Base-by-base conservation (phyloP, 768 basidiomycete genomes). In the Psilocybe tampanensis region DNA sequence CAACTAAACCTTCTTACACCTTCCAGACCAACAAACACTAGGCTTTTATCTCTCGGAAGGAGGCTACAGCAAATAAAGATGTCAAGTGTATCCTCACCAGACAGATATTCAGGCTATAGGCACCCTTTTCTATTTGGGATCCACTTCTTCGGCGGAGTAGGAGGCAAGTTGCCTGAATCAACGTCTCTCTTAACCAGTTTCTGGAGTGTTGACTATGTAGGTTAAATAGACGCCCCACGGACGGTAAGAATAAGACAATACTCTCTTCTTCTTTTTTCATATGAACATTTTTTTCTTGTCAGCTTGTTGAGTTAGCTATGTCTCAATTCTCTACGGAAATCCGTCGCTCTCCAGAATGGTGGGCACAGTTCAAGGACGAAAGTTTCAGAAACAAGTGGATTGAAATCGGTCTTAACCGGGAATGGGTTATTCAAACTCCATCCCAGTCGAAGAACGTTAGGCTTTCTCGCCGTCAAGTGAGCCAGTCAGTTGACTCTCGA, bases 291-390 rank as follows among this genome's bases (percentile, higher is more conserved):
- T 9, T 47, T 58, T 15, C 21, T 43, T 36, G 11, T 3, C 52
- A 84, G 81, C 72, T 84, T 6, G 58, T 67, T 24, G 82, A 85
- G 47, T 61, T 81, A 47, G 81, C 80, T 1, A 83, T 85, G 81
- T 74, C 72, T 26, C 68, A 75, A 51, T 68, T 78, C 55, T 83
- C 82, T 33, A 75, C 74, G 15, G 70, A 73, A 45, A 65, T 84
- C 42, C 72, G 81, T 19, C 64, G 69, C 18, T 68, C 70, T 24
- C 59, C 66, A 0, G 64, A 74, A 11, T 83, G 82, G 82, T 79
- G 76, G 76, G 68, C 56, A n/a, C 33, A 54, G 18, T 64, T 67
- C 52, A 61, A 62, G 29, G 65, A 74, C 44, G 58, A 62, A 13
- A 60, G 64, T 17, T 52, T 59, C 4, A 67, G 72, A 53, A 58